Evolutionary conservation across 345 rosid genomes (phyloP).

Genomic region (Linum usitatissimum): DNA sequence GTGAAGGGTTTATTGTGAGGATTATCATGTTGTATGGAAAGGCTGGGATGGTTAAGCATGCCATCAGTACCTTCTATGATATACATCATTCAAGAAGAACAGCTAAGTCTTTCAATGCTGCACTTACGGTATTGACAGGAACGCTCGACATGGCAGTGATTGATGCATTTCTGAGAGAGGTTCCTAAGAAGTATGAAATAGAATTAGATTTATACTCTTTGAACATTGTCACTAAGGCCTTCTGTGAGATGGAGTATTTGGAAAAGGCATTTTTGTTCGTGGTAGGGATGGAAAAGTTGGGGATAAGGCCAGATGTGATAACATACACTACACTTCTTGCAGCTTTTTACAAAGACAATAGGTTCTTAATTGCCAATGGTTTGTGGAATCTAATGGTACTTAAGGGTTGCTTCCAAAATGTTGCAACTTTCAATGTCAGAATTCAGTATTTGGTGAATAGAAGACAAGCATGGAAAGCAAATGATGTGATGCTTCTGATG

Average conservation of each 20-base stretch:
- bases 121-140: constrained; percentile 43
- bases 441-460: constrained; percentile 56
- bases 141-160: constrained; percentile 40
- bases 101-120: constrained; percentile 69
- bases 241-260: constrained; percentile 43
- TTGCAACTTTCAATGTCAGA: constrained; percentile 65
- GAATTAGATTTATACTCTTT: constrained; percentile 40
- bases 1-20: constrained; percentile 73
- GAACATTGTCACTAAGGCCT: constrained; percentile 48
- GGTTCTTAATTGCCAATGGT: constrained; percentile 50
- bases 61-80: constrained; percentile 42
- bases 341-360: constrained; percentile 43
- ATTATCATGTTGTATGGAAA: constrained; percentile 75
- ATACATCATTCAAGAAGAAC: constrained; percentile 67
- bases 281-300: constrained; percentile 45
- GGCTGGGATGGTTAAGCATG: constrained; percentile 65
- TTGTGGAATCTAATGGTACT: constrained; percentile 74
- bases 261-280: constrained; percentile 43
- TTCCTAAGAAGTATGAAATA: constrained; percentile 30
- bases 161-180: constrained; percentile 32
- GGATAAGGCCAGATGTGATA: constrained; percentile 55
- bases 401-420: constrained; percentile 61
- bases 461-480: constrained; percentile 61
- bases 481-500: constrained; percentile 55
- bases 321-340: constrained; percentile 67